phyloP scores from a whole-genome alignment of 2,329 filamentous ascomycete species.

The Sporothrix pallida region DNA sequence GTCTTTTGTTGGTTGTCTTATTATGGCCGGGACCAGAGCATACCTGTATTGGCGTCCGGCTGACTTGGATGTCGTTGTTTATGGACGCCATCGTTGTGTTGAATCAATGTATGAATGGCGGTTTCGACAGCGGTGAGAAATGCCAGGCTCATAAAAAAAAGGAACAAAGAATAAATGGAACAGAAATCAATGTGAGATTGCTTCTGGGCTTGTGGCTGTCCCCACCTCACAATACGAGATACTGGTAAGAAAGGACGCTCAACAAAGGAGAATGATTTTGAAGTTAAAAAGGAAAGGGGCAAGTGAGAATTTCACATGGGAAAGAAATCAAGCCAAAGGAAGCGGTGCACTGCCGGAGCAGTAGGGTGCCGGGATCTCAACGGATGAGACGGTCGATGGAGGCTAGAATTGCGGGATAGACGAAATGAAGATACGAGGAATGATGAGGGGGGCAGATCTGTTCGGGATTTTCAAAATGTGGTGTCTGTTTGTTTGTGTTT shows the following conservation, averaged over 20 bases:
- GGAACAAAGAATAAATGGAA: not conserved
- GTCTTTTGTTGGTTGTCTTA: not conserved
- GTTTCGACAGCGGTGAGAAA: too few species aligned
- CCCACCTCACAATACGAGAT: too few species aligned
- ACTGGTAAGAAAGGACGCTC: too few species aligned
- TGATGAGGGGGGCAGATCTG: not conserved
- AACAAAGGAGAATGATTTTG: too few species aligned
- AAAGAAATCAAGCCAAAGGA: not conserved
- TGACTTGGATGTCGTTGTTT: slow-evolving; percentile 60
- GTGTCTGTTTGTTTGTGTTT: slow-evolving; percentile 9
- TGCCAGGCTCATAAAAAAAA: not conserved
- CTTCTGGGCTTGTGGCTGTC: too few species aligned
- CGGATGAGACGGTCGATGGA: not conserved
- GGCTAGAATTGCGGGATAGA: too few species aligned
- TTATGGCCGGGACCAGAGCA: slow-evolving; percentile 40
- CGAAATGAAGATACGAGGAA: not conserved
- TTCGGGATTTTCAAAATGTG: not conserved
- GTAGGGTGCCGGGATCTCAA: not conserved
- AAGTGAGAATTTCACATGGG: too few species aligned
- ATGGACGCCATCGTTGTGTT: not conserved
- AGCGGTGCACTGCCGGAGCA: not conserved
- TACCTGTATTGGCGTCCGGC: slow-evolving; percentile 80
- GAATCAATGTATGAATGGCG: too few species aligned
- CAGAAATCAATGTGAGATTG: too few species aligned
- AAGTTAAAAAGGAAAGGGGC: not conserved